A percentile compares a stretch with the other conserved stretches of the same genome.
phyloP scores from a whole-genome alignment of 495 filamentous ascomycete species.

The Hypoxylon intermedium region DNA sequence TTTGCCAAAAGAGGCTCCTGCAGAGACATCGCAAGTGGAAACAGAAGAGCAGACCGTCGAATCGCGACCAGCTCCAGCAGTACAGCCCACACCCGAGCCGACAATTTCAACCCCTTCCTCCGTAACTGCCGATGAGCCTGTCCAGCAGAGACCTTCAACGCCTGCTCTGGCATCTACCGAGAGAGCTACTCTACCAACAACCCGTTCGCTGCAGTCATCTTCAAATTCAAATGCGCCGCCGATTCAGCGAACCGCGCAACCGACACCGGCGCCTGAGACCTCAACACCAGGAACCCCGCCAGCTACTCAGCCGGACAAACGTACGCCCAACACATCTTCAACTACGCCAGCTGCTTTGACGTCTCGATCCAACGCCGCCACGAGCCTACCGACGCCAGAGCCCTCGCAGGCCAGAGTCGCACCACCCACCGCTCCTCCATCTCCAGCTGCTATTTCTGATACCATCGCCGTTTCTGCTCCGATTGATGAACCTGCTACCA shows the following conservation, averaged over 20 bases:
- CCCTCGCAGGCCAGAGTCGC: conserved; percentile 12
- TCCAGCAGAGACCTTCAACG: conserved; percentile 34
- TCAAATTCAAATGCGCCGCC: conserved; percentile 26
- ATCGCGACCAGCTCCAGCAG: not conserved
- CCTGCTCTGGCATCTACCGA: conserved; percentile 34
- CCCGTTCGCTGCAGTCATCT: conserved; percentile 14
- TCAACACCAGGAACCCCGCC: conserved; percentile 2
- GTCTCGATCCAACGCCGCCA: not conserved
- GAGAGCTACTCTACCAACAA: conserved; percentile 6
- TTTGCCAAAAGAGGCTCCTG: conserved; percentile 9
- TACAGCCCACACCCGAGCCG: not conserved
- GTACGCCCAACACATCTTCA: not conserved
- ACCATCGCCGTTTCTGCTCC: conserved; percentile 22
- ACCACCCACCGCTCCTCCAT: conserved; percentile 29
- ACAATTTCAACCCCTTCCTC: conserved; percentile 5
- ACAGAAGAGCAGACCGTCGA: not conserved
- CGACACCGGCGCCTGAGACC: conserved; percentile 24
- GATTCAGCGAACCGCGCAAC: conserved; percentile 19
- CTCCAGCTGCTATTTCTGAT: conserved; percentile 28
- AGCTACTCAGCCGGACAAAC: conserved; percentile 2
- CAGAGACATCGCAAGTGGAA: not conserved
- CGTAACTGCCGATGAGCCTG: not conserved
- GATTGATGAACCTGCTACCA: conserved; percentile 9
- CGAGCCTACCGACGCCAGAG: conserved; percentile 6
- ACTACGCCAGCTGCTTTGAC: not conserved